These are phyloP conservation scores for Salix suchowensis DNA, from an alignment of 345 rosid species.

Conservation along the genomic window DNA sequence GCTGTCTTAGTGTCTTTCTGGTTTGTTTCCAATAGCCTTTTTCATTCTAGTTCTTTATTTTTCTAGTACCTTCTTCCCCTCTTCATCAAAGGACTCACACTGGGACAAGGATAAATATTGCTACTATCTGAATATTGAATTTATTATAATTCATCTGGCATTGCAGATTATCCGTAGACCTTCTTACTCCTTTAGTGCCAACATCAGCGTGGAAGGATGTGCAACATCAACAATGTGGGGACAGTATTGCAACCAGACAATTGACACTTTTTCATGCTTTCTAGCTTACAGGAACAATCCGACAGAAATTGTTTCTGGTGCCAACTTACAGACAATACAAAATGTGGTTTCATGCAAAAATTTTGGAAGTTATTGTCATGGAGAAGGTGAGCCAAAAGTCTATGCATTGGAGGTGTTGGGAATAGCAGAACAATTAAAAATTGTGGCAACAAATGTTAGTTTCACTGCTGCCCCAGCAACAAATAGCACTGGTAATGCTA, in stretches of 20 bases:
- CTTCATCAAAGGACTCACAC: not conserved
- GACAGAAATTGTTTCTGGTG: constrained; percentile 16
- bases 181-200: constrained; percentile 69
- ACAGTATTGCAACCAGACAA: constrained; percentile 76
- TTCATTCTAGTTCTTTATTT: not conserved
- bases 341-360: constrained; percentile 60
- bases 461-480: constrained; percentile 21
- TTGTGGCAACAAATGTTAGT: constrained; percentile 40
- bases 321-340: constrained; percentile 23
- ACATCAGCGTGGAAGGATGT: constrained; percentile 87
- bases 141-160: constrained; percentile 20
- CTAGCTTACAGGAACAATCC: constrained; percentile 35
- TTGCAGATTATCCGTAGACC: constrained; percentile 70
- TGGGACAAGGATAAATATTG: not conserved
- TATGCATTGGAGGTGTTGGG: constrained; percentile 59
- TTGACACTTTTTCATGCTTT: constrained; percentile 61
- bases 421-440: constrained; percentile 55
- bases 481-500: constrained; percentile 23
- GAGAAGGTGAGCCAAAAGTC: constrained; percentile 51
- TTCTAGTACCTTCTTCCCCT: not conserved
- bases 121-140: constrained; percentile 1
- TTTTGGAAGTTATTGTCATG: constrained; percentile 45
- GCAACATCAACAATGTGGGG: constrained; percentile 68
- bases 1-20: not conserved
- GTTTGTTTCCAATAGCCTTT: not conserved